Evolutionary conservation across 371 early-diverging fungal genomes (phyloP).

Genomic region (Mortierella sp.): DNA sequence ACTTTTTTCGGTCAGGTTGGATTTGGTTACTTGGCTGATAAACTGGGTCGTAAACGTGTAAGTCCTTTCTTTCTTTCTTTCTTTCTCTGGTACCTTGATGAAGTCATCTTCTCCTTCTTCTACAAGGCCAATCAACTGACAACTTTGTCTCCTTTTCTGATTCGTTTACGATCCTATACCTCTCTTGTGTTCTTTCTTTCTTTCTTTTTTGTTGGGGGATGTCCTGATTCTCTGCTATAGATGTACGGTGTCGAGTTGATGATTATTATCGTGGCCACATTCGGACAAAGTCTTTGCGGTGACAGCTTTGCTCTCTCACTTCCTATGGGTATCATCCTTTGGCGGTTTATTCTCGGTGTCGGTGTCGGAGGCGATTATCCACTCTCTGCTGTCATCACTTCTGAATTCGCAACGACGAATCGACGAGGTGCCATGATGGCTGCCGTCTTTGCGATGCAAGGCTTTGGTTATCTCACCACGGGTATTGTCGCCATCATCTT

Average conservation of each 20-base stretch:
- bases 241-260: constrained; percentile 89
- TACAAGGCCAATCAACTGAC: neutral
- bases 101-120: neutral
- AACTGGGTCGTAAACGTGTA: constrained; percentile 76
- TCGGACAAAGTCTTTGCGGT: constrained; percentile 81
- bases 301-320: constrained; percentile 64
- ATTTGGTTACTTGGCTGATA: constrained; percentile 85
- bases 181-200: no score
- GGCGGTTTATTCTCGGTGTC: constrained; percentile 83
- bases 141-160: no score
- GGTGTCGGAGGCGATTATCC: constrained; percentile 89
- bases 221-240: neutral
- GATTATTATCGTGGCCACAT: constrained; percentile 77
- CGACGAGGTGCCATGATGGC: constrained; percentile 88
- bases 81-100: neutral
- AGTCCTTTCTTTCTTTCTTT: neutral
- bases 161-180: neutral
- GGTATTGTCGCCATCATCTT: constrained; percentile 69
- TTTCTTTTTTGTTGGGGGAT: constrained; percentile 50
- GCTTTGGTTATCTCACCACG: constrained; percentile 80
- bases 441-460: constrained; percentile 91
- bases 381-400: constrained; percentile 82
- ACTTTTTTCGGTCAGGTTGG: constrained; percentile 82
- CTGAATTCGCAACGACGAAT: constrained; percentile 82
- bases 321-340: constrained; percentile 73